These are phyloP conservation scores for Coelastrella sp. DNA, from an alignment of 139 green algal species.

Conservation along the genomic window DNA sequence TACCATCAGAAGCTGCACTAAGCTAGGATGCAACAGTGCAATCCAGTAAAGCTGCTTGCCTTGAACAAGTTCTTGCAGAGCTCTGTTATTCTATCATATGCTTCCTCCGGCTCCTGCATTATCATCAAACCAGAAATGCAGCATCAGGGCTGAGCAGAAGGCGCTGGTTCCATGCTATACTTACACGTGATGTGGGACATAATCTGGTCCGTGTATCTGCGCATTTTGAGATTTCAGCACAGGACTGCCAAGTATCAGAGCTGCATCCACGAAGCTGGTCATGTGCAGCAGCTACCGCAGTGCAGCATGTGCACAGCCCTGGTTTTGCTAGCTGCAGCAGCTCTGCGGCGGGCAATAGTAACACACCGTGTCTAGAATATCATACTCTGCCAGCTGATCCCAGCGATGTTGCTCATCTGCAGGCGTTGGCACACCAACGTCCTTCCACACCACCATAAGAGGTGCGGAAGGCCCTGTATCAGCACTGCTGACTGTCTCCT, in stretches of 20 bases:
- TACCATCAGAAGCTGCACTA: background rate
- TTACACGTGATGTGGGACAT: too few relatives aligned
- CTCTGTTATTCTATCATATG: constrained; percentile 49
- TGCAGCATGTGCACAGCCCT: background rate
- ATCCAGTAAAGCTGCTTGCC: background rate
- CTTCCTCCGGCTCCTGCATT: constrained; percentile 52
- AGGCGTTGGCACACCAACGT: background rate
- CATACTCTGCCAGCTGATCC: constrained; percentile 10
- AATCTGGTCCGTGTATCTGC: too few relatives aligned
- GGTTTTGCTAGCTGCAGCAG: background rate
- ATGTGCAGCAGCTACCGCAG: too few relatives aligned
- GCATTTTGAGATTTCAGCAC: too few relatives aligned
- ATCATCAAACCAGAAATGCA: background rate
- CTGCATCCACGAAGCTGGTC: too few relatives aligned
- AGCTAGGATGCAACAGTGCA: background rate
- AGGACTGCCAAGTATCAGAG: too few relatives aligned
- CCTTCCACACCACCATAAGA: constrained; percentile 20
- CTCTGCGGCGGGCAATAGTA: background rate
- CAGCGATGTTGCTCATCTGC: constrained; percentile 37
- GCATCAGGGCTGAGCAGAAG: too few relatives aligned
- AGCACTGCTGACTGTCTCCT: background rate
- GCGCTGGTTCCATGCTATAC: too few relatives aligned
- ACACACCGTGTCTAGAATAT: constrained; percentile 53
- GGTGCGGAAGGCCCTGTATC: background rate
- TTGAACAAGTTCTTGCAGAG: constrained; percentile 50